Conservation (phyloP, 108 stramenopile species). For the Stephanodiscus triporus region DNA sequence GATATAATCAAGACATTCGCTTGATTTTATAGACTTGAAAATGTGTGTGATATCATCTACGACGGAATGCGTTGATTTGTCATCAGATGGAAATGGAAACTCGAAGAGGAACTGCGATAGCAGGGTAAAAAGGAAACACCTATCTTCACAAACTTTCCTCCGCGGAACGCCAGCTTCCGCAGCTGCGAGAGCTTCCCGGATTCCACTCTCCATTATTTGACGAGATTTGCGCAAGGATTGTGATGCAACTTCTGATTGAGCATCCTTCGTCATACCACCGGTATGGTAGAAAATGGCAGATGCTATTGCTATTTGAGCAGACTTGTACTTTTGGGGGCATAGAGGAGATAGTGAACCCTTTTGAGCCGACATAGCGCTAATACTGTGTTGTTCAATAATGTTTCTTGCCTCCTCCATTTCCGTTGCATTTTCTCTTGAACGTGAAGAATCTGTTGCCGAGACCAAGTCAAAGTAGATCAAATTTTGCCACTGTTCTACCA, state of each 20-base stretch:
- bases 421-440: background rate
- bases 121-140: conserved; percentile 16
- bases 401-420: conserved; percentile 1
- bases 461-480: conserved; percentile 28
- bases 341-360: conserved; percentile 61
- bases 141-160: conserved; percentile 20
- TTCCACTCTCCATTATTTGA: conserved; percentile 70
- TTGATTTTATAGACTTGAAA: conserved; percentile 33
- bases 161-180: conserved; percentile 16
- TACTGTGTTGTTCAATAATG: conserved; percentile 24
- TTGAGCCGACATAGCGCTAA: conserved; percentile 15
- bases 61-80: conserved; percentile 5
- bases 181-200: conserved; percentile 44
- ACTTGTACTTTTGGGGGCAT: conserved; percentile 52
- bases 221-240: conserved; percentile 53
- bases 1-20: conserved; percentile 46
- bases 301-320: conserved; percentile 48
- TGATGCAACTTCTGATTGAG: conserved; percentile 17
- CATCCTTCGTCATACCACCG: conserved; percentile 17
- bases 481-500: conserved; percentile 43
- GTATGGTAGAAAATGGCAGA: conserved; percentile 60
- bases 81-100: conserved; percentile 18
- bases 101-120: conserved; percentile 40
- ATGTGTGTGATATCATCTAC: conserved; percentile 33
- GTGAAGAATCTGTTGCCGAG: conserved; percentile 21